These are phyloP conservation scores for Leersia perrieri DNA, from an alignment of 176 grass and related monocot species.

Conservation along the genomic window DNA sequence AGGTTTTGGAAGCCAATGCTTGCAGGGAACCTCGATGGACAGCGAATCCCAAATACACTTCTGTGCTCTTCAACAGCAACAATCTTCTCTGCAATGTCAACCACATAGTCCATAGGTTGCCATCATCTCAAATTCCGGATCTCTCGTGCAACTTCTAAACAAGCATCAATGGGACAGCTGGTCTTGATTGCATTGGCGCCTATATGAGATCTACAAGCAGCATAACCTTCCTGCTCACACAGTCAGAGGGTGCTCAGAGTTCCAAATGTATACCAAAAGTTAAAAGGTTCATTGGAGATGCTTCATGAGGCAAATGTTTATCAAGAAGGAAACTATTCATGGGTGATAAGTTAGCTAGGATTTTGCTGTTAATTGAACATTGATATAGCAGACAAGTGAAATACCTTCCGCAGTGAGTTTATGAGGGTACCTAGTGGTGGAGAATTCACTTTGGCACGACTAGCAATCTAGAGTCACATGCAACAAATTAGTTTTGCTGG, in stretches of 20 bases:
- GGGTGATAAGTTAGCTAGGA: neutral
- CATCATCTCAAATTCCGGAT: slow-evolving; percentile 38
- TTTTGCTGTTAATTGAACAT: neutral
- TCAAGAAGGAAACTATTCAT: neutral
- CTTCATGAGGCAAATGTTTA: neutral
- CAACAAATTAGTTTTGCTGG: slow-evolving; percentile 3
- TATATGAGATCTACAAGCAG: slow-evolving; percentile 78
- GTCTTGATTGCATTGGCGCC: slow-evolving; percentile 76
- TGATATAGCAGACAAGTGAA: slow-evolving; percentile 14
- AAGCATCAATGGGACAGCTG: slow-evolving; percentile 59
- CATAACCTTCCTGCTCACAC: slow-evolving; percentile 75
- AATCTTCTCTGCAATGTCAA: neutral
- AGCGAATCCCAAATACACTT: neutral
- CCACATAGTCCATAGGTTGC: neutral
- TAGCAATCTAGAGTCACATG: slow-evolving; percentile 62
- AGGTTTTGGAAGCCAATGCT: neutral
- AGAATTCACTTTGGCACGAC: slow-evolving; percentile 76
- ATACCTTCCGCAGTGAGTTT: slow-evolving; percentile 63
- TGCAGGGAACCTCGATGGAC: neutral
- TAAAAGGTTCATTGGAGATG: neutral
- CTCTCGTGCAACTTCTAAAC: slow-evolving; percentile 44
- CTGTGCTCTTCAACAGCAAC: neutral
- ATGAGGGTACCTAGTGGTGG: slow-evolving; percentile 62
- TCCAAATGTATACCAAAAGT: neutral
- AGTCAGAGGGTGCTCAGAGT: slow-evolving; percentile 14